Base-by-base conservation (phyloP, 108 stramenopile species). In the Nitzschia sp. region DNA sequence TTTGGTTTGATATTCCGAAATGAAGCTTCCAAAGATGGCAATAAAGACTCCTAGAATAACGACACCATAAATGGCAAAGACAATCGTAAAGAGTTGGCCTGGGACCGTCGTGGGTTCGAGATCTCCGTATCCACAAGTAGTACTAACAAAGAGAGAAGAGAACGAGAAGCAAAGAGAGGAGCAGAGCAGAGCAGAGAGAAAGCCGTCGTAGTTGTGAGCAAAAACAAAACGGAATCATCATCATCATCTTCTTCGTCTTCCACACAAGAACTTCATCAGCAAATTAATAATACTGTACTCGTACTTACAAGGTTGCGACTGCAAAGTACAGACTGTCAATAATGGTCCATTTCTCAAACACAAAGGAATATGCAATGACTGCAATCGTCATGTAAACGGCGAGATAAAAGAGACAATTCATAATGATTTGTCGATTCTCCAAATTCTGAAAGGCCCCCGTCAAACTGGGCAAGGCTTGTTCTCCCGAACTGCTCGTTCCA, bases 281-380 rank as follows among this genome's bases (percentile, higher is more conserved):
- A n/a, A n/a, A n/a, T n/a, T n/a, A n/a, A n/a, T n/a, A n/a, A 82
- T 30, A 80, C 81, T 50, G 38, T 41, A 11, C 6, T 41, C 13
- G 17, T 53, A 53, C 50, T 53, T n/a, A 53, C 50, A 85, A 84
- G 2, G 83, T 83, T 32, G 85, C 85, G n/a, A 85, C 69, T 23
- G 76, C 62, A 62, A 88, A 88, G 58, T 88, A 88, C 30, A 86
- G 21, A 13, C 73, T 72, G 46, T 80, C 77, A 31, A 82, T 50
- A 44, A 84, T 63, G 26, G 78, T 60, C 80, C 82, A 84, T 27
- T 73, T 5, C n/a, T 56, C 55, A 11, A 56, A 56, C 15, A 56
- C 55, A 29, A 29, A 56, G 9, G 55, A 56, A 30, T 56, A 56
- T 3, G 55, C 55, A 3, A 56, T 27, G 13, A 56, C 55, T 13